These are phyloP conservation scores for Pleurotus djamor DNA, from an alignment of 768 basidiomycete species.

Conservation along the genomic window DNA sequence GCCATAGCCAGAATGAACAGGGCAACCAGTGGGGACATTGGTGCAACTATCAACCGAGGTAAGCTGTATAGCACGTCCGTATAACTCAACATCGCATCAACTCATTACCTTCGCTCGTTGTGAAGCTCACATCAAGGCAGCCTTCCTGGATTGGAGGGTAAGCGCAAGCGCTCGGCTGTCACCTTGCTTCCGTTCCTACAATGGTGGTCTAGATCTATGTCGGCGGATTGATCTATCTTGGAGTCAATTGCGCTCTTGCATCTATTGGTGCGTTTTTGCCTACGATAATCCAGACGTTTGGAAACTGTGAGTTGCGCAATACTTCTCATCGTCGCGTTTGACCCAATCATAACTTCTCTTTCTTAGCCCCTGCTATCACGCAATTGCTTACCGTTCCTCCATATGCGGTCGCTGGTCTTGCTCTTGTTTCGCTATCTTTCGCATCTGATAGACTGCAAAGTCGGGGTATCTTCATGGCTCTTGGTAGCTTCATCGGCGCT, in stretches of 20 bases:
- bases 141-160: conserved; percentile 73
- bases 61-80: not conserved
- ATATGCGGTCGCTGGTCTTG: conserved; percentile 66
- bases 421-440: conserved; percentile 57
- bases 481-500: conserved; percentile 42
- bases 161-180: conserved; percentile 14
- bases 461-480: conserved; percentile 47
- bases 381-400: conserved; percentile 83
- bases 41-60: conserved; percentile 65
- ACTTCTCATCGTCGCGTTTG: not conserved
- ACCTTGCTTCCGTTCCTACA: not conserved
- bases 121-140: conserved; percentile 60
- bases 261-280: conserved; percentile 83
- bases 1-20: conserved; percentile 70
- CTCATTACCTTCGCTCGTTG: too few species aligned
- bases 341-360: not conserved
- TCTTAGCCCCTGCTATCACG: conserved; percentile 56
- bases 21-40: conserved; percentile 62
- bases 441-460: conserved; percentile 66
- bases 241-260: conserved; percentile 70
- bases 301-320: conserved; percentile 51
- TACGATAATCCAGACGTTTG: conserved; percentile 75
- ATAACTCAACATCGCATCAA: too few species aligned
- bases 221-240: conserved; percentile 77
- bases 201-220: conserved; percentile 44